phyloP scores from a whole-genome alignment of 176 grass and related monocot species.

The Alopecurus myosuroides region DNA sequence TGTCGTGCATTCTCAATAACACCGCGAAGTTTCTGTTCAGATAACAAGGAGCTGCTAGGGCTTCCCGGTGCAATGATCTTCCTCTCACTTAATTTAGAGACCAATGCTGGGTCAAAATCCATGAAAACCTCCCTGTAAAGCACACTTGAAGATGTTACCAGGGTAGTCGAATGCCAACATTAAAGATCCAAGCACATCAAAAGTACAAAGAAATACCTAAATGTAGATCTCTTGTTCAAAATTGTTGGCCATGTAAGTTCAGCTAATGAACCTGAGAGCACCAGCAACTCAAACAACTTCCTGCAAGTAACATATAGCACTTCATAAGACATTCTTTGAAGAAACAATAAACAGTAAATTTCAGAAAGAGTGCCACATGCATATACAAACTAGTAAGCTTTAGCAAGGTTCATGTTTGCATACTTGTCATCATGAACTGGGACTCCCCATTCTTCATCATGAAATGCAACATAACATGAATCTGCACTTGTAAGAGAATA shows the following conservation, averaged over 20 bases:
- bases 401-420: constrained; percentile 2
- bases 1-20: constrained; percentile 87
- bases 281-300: constrained; percentile 89
- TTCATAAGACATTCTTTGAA: constrained; percentile 5
- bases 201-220: constrained; percentile 56
- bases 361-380: not conserved
- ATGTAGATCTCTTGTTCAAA: constrained; percentile 78
- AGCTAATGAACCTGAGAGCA: constrained; percentile 87
- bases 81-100: constrained; percentile 88
- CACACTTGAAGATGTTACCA: constrained; percentile 13
- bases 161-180: not conserved
- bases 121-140: constrained; percentile 81
- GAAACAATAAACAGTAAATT: not conserved
- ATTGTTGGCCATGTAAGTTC: constrained; percentile 90
- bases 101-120: constrained; percentile 77
- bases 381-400: not conserved
- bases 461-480: constrained; percentile 69
- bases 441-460: constrained; percentile 85
- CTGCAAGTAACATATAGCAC: constrained; percentile 43
- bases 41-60: constrained; percentile 65
- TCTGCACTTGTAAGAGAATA: constrained; percentile 38
- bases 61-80: constrained; percentile 74
- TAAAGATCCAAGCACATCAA: constrained; percentile 14
- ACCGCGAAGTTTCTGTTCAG: constrained; percentile 74
- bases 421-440: constrained; percentile 87